phyloP scores from a whole-genome alignment of 129 eudicot species.

The Artemisia tridentata region DNA sequence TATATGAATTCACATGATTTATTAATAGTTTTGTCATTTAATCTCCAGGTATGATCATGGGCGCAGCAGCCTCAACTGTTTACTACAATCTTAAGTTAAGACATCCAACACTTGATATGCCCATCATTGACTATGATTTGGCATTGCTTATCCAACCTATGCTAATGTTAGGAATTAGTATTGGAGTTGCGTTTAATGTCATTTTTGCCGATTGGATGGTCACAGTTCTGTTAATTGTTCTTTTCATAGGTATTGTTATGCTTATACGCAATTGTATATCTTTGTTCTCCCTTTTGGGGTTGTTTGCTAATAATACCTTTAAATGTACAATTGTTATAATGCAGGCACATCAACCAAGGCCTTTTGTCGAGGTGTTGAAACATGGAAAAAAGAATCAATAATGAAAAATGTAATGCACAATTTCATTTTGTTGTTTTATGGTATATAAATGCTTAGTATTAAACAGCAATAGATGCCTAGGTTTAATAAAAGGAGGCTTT shows the following conservation, averaged over 20 bases:
- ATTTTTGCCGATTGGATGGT: slow-evolving; percentile 99
- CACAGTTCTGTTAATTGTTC: slow-evolving; percentile 78
- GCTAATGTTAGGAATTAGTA: slow-evolving; percentile 94
- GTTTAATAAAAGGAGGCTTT: not conserved
- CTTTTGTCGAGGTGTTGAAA: slow-evolving; percentile 78
- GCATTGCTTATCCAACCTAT: slow-evolving; percentile 92
- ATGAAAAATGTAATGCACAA: slow-evolving; percentile 56
- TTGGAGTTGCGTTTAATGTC: slow-evolving; percentile 88
- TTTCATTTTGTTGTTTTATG: not conserved
- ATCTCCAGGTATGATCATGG: slow-evolving; percentile 91
- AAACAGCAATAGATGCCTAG: not conserved
- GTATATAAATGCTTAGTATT: not conserved
- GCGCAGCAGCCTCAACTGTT: slow-evolving; percentile 89
- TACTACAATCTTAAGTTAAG: slow-evolving; percentile 78
- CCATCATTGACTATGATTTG: slow-evolving; percentile 90
- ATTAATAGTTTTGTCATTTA: not conserved
- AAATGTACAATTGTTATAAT: slow-evolving; percentile 16
- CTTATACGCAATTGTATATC: not conserved
- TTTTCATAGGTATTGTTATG: slow-evolving; percentile 63
- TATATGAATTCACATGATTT: not conserved
- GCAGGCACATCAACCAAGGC: slow-evolving; percentile 88
- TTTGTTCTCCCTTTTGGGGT: not conserved
- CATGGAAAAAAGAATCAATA: slow-evolving; percentile 93
- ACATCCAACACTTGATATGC: slow-evolving; percentile 94
- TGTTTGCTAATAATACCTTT: slow-evolving; percentile 12